Conservation (phyloP, 441 rosid species). For the Erodium texanum region DNA sequence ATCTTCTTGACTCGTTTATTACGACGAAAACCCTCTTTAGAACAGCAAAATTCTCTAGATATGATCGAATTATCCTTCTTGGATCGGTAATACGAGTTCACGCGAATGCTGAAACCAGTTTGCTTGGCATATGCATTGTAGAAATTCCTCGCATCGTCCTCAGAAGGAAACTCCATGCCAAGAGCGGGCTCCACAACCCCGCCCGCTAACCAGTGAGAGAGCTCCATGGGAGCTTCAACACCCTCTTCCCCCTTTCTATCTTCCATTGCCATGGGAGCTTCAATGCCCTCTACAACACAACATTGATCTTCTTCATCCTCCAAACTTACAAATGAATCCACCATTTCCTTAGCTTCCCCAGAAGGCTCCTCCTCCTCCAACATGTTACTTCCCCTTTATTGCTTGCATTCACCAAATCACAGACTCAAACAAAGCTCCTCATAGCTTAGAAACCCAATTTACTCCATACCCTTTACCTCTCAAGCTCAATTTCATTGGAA, state of each 20-base stretch:
- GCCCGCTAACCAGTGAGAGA: conserved; percentile 13
- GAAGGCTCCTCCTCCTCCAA: conserved; percentile 12
- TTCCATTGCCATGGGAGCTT: conserved; percentile 20
- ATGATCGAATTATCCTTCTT: conserved; percentile 26
- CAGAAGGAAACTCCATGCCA: conserved; percentile 20
- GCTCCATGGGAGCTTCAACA: conserved; percentile 12
- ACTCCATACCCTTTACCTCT: background rate
- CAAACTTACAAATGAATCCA: conserved; percentile 17
- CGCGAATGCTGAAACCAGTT: conserved; percentile 18
- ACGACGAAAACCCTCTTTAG: conserved; percentile 24
- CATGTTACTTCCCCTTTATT: conserved; percentile 12
- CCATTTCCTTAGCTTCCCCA: conserved; percentile 17
- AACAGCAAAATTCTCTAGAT: conserved; percentile 28
- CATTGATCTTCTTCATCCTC: conserved; percentile 21
- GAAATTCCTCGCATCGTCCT: conserved; percentile 18
- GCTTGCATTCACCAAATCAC: conserved; percentile 4
- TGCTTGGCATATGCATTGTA: conserved; percentile 17
- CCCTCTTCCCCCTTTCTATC: conserved; percentile 11
- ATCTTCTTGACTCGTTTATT: conserved; percentile 15
- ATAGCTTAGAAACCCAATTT: background rate
- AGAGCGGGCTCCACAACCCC: conserved; percentile 21
- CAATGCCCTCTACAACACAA: conserved; percentile 19
- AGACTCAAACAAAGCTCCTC: background rate
- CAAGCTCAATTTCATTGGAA: background rate
- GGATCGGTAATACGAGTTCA: conserved; percentile 24